Base-by-base conservation (phyloP, 106 monocot species). In the Dioscorea zingiberensis region DNA sequence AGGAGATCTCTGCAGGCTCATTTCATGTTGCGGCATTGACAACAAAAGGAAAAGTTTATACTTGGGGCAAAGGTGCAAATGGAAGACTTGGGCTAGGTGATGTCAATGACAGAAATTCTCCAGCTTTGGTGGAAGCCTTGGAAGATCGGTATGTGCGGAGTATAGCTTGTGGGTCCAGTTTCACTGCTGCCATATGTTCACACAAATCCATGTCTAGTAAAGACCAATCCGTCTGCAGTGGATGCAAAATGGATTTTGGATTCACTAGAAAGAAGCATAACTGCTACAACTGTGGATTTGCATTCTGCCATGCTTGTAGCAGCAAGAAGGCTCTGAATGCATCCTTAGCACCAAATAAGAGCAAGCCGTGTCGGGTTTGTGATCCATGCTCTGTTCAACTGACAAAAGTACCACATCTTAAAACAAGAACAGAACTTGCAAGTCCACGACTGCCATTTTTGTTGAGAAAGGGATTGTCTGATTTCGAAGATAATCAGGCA, bases 181-280 rank as follows among this genome's bases (percentile, higher is more conserved):
- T 91, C 66, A 90, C 87, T 22, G 73, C 83, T 2, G 90, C 75
- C 3, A 63, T 81, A 67, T 89, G 84, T 60, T 76, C 69, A 15
- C 88, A 82, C 51, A 85, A 73, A 48, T 59, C 70, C 25, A 45
- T 80, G 0, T 86, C 78, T 22, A 77, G 71, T 38, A 76, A 68
- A 25, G 90, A 94, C 25, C 77, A 83, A 27, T 75, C 73, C 3
- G 25, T 82, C 17, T 94, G 94, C 69, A 83, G 49, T n/a, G 73
- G 78, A 16, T 94, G 94, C 56, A 69, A 67, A 64, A 47, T 72
- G 51, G 47, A 57, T 25, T 94, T 94, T 72, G 78, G 94, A n/a
- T 83, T 94, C 57, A 85, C 87, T 13, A 74, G 79, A 45, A 94
- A 85, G 76, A 87, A 74, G 26, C 94, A 94, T 64, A 78, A 83